Evolutionary conservation across 371 early-diverging fungal species (phyloP), one percentile per base, ranked within the genome.

Genomic region (Mucor racemosus): DNA sequence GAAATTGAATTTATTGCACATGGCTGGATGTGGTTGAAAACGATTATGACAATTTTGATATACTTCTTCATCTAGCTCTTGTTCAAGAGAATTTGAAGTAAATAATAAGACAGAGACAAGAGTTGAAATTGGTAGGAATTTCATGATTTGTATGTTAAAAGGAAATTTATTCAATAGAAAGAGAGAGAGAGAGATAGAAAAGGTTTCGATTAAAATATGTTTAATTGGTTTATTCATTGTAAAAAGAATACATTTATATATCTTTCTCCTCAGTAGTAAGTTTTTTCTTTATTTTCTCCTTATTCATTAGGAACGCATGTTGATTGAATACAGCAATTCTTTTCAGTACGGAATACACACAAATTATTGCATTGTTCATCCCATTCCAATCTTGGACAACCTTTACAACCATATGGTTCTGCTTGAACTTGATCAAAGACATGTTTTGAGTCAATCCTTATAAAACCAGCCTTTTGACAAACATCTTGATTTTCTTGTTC

Each of bases 1-100:
- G 42, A 76, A 76, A 9, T 69, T 39, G 50, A 76, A 76, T 31
- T 70, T 69, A 5, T 46, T 31, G 46, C 76, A 76, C 17, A 70
- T 64, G 6, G 26, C 54, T 14, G 57, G 11, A 9, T 38, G 36
- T 5, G 60, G 42, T 42, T 69, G 39, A 54, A 65, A 73, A 0
- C 55, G 31, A 33, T 34, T 58, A 26, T 53, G 60, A 60, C 76
- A 76, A 0, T 44, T 56, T 41, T 54, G 57, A 60, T 68, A 65
- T 11, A 39, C 38, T 7, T 60, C 61, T 14, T 62, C 38, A 36
- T 46, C 48, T 6, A 19, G 9, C 26, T 55, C 61, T 7, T 19
- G 39, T 26, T 65, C 57, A 38, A 31, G 21, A 14, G 65, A 41
- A 11, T 13, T 7, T 8, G 54, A 38, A 15, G 36, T 19, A 35